Evolutionary conservation across 352 stramenopile species (phyloP), one percentile per base, ranked within the genome.

Genomic region (Pythium brachiatum): DNA sequence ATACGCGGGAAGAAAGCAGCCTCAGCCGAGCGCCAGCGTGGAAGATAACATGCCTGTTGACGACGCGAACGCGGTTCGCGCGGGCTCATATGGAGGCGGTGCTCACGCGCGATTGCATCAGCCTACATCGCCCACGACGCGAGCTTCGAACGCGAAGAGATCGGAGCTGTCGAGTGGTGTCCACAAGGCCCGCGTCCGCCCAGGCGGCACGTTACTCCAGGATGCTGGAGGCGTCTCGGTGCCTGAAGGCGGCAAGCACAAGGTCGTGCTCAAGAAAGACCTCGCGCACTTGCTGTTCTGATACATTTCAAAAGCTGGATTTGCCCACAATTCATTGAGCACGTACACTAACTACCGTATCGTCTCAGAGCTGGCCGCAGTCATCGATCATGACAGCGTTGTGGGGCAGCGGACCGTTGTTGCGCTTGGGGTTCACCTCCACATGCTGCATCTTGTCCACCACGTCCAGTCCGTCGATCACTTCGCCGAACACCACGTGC

Each of bases 401-500:
- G 27, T 81, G 68, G 2, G 72, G 27, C n/a, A 83, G 61, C 16
- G 83, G 83, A 6, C 68, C 57, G 54, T 73, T 80, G 63, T 83
- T 86, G 25, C 65, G 75, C 48, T 67, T 65, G 25, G 71, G 66
- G 53, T 73, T 75, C 26, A 89, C 80, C 32, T 87, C 64, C 7
- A 90, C 80, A 36, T 73, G 76, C 55, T 90, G 80, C 72, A 92
- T 89, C 20, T 68, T 57, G 60, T 90, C 78, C 18, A 92, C 81
- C 13, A 92, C 68, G n/a, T 87, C 77, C 29, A 89, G 72, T 20
- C 83, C 80, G 27, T 95, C 83, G 41, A 97, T 68, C 15, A 97
- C 86, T 68, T 98, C 92, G 26, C 97, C 97, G 82, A 99, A 99
- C 8, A 99, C 95, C 6, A 97, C 86, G 72, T 99, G 97, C 75